Conservation (phyloP, 345 rosid genomes). For the Salix viminalis region DNA sequence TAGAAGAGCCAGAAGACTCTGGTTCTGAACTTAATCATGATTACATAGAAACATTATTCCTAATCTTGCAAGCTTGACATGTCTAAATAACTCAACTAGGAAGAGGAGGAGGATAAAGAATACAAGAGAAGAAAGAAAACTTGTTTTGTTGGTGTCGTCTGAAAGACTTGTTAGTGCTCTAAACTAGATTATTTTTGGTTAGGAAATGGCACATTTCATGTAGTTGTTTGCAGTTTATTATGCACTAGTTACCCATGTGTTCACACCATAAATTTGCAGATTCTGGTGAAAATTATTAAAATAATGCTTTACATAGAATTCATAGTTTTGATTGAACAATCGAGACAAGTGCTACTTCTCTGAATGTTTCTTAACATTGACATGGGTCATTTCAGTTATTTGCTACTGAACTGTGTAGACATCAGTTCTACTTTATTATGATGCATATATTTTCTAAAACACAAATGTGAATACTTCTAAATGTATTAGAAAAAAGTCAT, state of each 20-base stretch:
- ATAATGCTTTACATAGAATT: background rate
- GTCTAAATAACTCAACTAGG: background rate
- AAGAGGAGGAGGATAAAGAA: background rate
- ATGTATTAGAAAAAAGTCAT: no score
- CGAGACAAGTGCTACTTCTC: background rate
- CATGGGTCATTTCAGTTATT: background rate
- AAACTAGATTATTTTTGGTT: background rate
- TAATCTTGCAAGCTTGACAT: background rate
- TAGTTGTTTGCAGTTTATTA: background rate
- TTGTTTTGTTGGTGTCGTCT: background rate
- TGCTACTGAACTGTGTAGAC: background rate
- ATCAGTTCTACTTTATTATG: no score
- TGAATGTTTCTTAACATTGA: background rate
- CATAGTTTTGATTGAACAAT: background rate
- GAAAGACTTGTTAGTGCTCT: background rate
- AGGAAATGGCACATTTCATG: background rate
- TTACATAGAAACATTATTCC: no score
- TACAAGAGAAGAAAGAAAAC: background rate
- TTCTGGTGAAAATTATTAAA: background rate
- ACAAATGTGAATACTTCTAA: background rate
- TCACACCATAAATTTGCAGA: background rate
- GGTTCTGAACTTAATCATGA: no score
- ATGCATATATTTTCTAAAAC: background rate
- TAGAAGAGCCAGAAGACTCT: no score
- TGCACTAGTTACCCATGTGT: background rate